Percentiles rank a stretch among this genome's conserved stretches.
Evolutionary conservation across 2,329 filamentous ascomycete species (phyloP).

Genomic region (Alternaria consortialis): DNA sequence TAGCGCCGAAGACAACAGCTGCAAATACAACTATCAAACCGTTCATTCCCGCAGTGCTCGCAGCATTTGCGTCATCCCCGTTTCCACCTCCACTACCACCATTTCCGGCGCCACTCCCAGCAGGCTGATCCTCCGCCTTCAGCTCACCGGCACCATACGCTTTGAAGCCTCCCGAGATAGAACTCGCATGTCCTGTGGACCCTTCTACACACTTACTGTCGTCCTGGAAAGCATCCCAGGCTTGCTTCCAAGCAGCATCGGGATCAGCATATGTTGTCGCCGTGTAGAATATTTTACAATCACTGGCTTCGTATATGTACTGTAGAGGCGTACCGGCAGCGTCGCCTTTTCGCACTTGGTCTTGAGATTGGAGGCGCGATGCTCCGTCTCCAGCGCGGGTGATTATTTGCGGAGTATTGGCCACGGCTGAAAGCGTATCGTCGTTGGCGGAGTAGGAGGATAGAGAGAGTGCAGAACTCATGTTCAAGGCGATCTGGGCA

Average conservation of each 20-base stretch:
- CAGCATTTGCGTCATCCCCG: not conserved
- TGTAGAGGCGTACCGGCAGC: slow-evolving; percentile 59
- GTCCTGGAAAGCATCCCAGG: slow-evolving; percentile 33
- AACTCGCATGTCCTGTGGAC: slow-evolving; percentile 32
- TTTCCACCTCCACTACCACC: not conserved
- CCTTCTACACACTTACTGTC: slow-evolving; percentile 36
- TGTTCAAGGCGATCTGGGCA: slow-evolving; percentile 28
- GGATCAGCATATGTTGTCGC: slow-evolving; percentile 61
- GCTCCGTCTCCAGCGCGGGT: slow-evolving; percentile 26
- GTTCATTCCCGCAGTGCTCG: slow-evolving; percentile 3
- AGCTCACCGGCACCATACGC: slow-evolving; percentile 33
- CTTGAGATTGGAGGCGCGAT: slow-evolving; percentile 31
- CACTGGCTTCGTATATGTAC: slow-evolving; percentile 67
- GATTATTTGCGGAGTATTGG: slow-evolving; percentile 25
- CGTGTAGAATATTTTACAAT: slow-evolving; percentile 69
- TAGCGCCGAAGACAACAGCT: slow-evolving; percentile 12
- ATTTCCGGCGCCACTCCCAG: not conserved
- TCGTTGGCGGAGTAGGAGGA: slow-evolving; percentile 16
- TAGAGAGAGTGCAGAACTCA: slow-evolving; percentile 18
- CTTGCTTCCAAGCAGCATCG: slow-evolving; percentile 60
- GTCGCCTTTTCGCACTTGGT: slow-evolving; percentile 41
- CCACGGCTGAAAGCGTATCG: slow-evolving; percentile 18
- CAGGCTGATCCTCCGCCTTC: slow-evolving; percentile 29
- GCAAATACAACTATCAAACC: slow-evolving; percentile 3
- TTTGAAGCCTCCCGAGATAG: slow-evolving; percentile 38